phyloP scores from a whole-genome alignment of 1,284 basidiomycete genomes.

The Golubevia pallescens region DNA sequence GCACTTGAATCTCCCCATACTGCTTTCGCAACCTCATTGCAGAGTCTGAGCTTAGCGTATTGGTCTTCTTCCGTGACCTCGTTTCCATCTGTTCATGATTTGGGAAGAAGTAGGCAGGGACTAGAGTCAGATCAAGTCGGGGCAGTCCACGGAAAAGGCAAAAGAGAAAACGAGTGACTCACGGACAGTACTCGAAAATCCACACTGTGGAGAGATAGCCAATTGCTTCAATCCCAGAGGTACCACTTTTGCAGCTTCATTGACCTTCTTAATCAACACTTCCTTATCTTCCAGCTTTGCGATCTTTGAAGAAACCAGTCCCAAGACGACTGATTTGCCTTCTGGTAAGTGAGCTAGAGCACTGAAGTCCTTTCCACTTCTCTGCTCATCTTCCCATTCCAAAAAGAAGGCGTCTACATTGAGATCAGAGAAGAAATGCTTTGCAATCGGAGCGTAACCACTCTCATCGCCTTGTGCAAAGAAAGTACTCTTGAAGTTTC shows the following conservation, averaged over 20 bases:
- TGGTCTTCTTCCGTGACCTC: slow-evolving; percentile 69
- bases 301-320: slow-evolving; percentile 77
- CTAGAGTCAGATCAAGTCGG: neutral
- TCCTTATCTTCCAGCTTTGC: slow-evolving; percentile 72
- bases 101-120: too few relatives aligned
- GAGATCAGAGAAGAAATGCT: slow-evolving; percentile 72
- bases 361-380: slow-evolving; percentile 71
- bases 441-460: slow-evolving; percentile 76
- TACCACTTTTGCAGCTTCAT: slow-evolving; percentile 72
- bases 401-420: slow-evolving; percentile 77
- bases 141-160: neutral
- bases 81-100: slow-evolving; percentile 75
- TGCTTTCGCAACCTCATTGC: slow-evolving; percentile 68
- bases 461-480: slow-evolving; percentile 70
- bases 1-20: too few relatives aligned
- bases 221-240: slow-evolving; percentile 71
- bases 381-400: slow-evolving; percentile 79
- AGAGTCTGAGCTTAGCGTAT: slow-evolving; percentile 69
- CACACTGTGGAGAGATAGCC: slow-evolving; percentile 76
- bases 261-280: slow-evolving; percentile 71
- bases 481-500: slow-evolving; percentile 71
- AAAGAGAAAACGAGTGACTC: slow-evolving; percentile 22
- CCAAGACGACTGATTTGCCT: slow-evolving; percentile 75
- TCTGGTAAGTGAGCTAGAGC: slow-evolving; percentile 72
- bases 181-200: slow-evolving; percentile 73